Percentiles rank a stretch among this genome's conserved stretches.
These are phyloP conservation scores for Colletotrichum siamense DNA, from an alignment of 2,329 filamentous ascomycete species.

Conservation along the genomic window DNA sequence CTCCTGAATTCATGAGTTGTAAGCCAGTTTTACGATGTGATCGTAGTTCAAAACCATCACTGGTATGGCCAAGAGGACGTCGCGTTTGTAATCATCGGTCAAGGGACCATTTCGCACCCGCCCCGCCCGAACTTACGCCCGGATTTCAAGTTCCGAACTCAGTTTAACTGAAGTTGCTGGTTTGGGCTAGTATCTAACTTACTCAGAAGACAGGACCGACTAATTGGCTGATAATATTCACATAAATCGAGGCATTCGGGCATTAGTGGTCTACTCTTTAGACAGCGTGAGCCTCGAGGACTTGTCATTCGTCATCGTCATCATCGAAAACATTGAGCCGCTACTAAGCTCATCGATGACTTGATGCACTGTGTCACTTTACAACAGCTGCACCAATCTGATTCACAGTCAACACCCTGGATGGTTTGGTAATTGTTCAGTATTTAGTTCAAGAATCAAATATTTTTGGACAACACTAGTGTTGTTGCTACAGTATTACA, in stretches of 20 bases:
- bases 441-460: not conserved
- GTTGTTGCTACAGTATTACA: not conserved
- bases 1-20: not conserved
- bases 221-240: not conserved
- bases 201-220: fast-evolving
- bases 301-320: not conserved
- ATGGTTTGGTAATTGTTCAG: not conserved
- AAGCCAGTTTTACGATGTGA: not conserved
- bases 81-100: fast-evolving
- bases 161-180: fast-evolving
- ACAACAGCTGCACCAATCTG: fast-evolving
- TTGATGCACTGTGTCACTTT: fast-evolving
- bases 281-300: not conserved
- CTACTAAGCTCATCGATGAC: not conserved
- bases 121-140: fast-evolving
- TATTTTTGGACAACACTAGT: not conserved
- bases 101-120: not conserved
- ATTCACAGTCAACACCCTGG: fast-evolving
- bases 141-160: not conserved
- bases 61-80: fast-evolving
- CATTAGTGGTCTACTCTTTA: too few species aligned
- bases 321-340: fast-evolving
- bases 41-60: not conserved
- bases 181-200: not conserved
- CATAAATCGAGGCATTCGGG: not conserved